Conservation (phyloP, 2,329 filamentous ascomycete genomes). For the Fusarium algeriense region DNA sequence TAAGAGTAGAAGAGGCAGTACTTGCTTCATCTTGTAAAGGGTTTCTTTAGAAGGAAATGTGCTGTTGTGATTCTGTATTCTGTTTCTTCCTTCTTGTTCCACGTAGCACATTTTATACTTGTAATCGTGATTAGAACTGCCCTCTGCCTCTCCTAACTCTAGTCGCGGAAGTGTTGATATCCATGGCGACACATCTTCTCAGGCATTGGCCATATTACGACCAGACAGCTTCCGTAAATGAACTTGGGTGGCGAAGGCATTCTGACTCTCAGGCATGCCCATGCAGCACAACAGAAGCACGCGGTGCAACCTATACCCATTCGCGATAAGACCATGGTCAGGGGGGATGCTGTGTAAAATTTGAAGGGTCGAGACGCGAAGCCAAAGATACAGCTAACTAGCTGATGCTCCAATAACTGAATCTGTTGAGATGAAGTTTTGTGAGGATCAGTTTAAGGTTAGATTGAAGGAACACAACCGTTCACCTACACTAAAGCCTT, state of each 20-base stretch:
- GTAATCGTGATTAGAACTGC: neutral
- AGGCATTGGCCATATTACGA: neutral
- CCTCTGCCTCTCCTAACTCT: neutral
- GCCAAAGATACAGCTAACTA: neutral
- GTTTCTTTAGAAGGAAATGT: neutral
- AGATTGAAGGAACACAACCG: too few species aligned
- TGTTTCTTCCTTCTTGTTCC: too few species aligned
- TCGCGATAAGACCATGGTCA: rapidly evolving
- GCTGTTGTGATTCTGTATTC: rapidly evolving
- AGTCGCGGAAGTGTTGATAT: neutral
- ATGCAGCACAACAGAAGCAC: neutral
- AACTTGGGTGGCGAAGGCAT: neutral
- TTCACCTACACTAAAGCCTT: too few species aligned
- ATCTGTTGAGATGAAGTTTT: rapidly evolving
- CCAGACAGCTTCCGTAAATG: neutral
- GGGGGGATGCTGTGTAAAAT: rapidly evolving
- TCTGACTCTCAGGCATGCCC: neutral
- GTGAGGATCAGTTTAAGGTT: neutral
- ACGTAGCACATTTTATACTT: neutral
- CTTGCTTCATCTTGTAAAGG: neutral
- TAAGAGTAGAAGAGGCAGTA: neutral
- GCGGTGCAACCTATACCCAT: neutral
- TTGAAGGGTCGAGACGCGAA: neutral
- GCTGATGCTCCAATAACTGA: rapidly evolving
- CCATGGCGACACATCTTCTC: neutral